Base-by-base conservation (phyloP, 2,329 filamentous ascomycete genomes). In the Xylaria digitata region DNA sequence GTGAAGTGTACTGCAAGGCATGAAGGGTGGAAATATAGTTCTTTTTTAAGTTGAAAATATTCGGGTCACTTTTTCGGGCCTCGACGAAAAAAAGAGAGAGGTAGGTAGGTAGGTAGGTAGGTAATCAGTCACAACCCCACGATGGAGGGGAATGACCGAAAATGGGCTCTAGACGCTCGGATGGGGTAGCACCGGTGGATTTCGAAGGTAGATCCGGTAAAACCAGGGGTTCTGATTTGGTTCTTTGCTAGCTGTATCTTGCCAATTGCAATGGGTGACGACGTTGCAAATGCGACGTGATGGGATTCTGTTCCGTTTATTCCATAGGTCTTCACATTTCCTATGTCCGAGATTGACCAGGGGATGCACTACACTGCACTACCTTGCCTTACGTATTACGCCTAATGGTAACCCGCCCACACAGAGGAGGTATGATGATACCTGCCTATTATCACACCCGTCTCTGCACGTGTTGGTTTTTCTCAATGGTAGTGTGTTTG, bases 191-290 rank as follows among this genome's bases (percentile, higher is more conserved):
- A 65, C 52, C 17, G 46, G 34, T 32, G 32, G 32, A 43, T 37
- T 43, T 9, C 21, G 13, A 49, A 54, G 9, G 26, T 34, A 65
- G 67, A 63, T 63, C 55, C 53, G 45, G 55, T 19, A 9, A 61
- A 49, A 37, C 26, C n/a, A 48, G 55, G 59, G 53, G 52, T 26
- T 52, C 37, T 61, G 54, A 53, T 59, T 68, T 58, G 59, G 32
- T 46, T 40, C 37, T 40, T 40, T 40, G 3, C 37, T 40, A 8
- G 32, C 37, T 15, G 4, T 13, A 15, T 53, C 30, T 45, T 58
- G 50, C 59, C 46, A 52, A 61, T 60, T 69, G 60, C 61, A 57
- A 63, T 30, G 52, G 63, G 52, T 61, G 56, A 46, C 23, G 32
- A 30, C 37, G 37, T 42, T 32, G 49, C 42, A 57, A 26, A 64